phyloP scores from a whole-genome alignment of 106 monocot genomes.

The Ottelia alismoides region DNA sequence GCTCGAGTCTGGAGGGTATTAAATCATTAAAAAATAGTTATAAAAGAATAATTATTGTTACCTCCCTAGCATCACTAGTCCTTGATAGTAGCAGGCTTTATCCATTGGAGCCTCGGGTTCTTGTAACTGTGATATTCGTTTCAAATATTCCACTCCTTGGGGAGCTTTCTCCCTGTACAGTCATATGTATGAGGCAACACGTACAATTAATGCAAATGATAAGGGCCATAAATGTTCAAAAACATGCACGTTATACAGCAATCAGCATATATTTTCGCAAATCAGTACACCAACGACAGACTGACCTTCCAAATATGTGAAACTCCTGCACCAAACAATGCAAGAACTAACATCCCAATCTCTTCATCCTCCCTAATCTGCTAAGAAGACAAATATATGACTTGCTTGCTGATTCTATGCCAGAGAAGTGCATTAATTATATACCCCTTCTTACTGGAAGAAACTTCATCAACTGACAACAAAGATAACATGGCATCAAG shows the following conservation, averaged over 20 bases:
- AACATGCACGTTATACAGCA: background rate
- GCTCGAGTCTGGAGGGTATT: background rate
- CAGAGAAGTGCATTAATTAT: too few species aligned
- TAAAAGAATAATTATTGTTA: constrained; percentile 3
- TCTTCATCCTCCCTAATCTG: constrained; percentile 56
- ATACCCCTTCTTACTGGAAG: too few species aligned
- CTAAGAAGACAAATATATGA: background rate
- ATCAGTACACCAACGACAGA: background rate
- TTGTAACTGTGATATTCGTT: constrained; percentile 57
- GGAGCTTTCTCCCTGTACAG: constrained; percentile 45
- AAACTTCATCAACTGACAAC: too few species aligned
- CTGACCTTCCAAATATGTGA: constrained; percentile 54
- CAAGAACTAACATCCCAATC: constrained; percentile 46
- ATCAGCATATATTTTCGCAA: background rate
- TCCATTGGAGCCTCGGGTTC: constrained; percentile 59
- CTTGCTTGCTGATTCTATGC: too few species aligned
- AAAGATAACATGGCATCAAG: too few species aligned
- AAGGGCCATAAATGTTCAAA: too few species aligned
- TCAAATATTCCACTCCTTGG: constrained; percentile 62
- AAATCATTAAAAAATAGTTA: background rate
- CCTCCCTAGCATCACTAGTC: constrained; percentile 78
- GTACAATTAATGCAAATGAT: too few species aligned
- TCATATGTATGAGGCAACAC: too few species aligned
- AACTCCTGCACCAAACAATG: constrained; percentile 65
- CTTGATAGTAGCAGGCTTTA: constrained; percentile 61